Evolutionary conservation across 352 stramenopile genomes (phyloP).

Genomic region (Phytophthora hibernalis): DNA sequence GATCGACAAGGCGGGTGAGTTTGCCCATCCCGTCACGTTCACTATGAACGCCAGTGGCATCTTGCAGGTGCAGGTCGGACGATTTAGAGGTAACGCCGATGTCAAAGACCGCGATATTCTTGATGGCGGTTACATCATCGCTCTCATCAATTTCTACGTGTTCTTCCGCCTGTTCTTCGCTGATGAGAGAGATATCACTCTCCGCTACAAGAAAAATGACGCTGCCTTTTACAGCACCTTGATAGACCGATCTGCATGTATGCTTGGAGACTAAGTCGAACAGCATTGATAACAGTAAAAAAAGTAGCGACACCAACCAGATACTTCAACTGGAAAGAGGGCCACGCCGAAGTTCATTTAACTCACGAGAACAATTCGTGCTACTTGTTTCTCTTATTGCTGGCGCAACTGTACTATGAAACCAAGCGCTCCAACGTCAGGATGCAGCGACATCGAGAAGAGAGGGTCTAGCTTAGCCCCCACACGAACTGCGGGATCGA

Average conservation of each 20-base stretch:
- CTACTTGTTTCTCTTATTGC: too few relatives aligned
- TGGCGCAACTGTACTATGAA: too few relatives aligned
- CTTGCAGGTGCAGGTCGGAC: constrained; percentile 84
- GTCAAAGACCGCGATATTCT: constrained; percentile 64
- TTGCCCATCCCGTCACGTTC: constrained; percentile 82
- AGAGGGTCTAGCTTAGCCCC: neutral
- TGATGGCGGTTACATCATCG: constrained; percentile 63
- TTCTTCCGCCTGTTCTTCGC: constrained; percentile 78
- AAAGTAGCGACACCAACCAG: too few relatives aligned
- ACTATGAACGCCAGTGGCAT: constrained; percentile 89
- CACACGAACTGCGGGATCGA: neutral
- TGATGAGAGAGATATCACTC: constrained; percentile 60
- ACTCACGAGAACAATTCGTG: too few relatives aligned
- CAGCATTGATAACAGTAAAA: too few relatives aligned
- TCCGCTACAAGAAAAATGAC: constrained; percentile 18
- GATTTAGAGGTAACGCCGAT: constrained; percentile 80
- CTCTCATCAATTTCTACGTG: constrained; percentile 65
- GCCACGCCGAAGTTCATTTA: too few relatives aligned
- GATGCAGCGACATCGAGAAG: neutral
- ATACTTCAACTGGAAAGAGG: too few relatives aligned
- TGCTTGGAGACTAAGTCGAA: too few relatives aligned
- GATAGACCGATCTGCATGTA: constrained; percentile 14
- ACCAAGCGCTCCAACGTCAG: too few relatives aligned
- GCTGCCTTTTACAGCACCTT: constrained; percentile 1
- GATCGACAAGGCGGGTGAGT: constrained; percentile 75